These are phyloP conservation scores for Fusarium lateritium DNA, from an alignment of 2,329 filamentous ascomycete genomes.

Conservation along the genomic window DNA sequence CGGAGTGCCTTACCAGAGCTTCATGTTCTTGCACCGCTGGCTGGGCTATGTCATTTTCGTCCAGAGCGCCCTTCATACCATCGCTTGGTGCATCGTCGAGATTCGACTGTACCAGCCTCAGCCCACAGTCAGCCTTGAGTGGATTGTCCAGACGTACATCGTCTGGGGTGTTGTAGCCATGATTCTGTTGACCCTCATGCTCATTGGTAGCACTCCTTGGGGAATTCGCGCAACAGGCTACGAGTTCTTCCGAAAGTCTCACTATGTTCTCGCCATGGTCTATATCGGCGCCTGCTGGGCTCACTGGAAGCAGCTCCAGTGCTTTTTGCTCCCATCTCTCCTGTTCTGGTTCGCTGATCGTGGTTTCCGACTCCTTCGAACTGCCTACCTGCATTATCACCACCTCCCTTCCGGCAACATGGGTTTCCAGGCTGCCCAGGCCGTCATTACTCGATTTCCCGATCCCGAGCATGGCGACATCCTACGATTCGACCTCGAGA, in stretches of 20 bases:
- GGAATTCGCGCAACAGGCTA: constrained; percentile 79
- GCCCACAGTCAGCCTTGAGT: constrained; percentile 69
- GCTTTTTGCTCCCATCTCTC: constrained; percentile 77
- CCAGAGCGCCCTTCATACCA: constrained; percentile 78
- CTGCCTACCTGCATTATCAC: constrained; percentile 72
- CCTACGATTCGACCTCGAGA: constrained; percentile 75
- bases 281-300: constrained; percentile 84
- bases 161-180: constrained; percentile 81
- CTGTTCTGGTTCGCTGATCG: constrained; percentile 77
- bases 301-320: constrained; percentile 78
- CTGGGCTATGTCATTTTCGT: constrained; percentile 79
- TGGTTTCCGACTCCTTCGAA: constrained; percentile 69
- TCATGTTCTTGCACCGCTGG: constrained; percentile 86
- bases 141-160: constrained; percentile 76
- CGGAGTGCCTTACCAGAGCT: constrained; percentile 81
- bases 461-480: constrained; percentile 72
- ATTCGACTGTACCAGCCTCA: constrained; percentile 79
- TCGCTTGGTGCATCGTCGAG: constrained; percentile 79
- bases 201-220: constrained; percentile 68
- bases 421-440: constrained; percentile 69
- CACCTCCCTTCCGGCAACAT: constrained; percentile 59
- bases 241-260: constrained; percentile 82
- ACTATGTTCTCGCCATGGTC: constrained; percentile 80
- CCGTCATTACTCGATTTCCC: constrained; percentile 63
- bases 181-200: constrained; percentile 72